Base-by-base conservation (phyloP, 345 rosid species). In the Mangifera indica region DNA sequence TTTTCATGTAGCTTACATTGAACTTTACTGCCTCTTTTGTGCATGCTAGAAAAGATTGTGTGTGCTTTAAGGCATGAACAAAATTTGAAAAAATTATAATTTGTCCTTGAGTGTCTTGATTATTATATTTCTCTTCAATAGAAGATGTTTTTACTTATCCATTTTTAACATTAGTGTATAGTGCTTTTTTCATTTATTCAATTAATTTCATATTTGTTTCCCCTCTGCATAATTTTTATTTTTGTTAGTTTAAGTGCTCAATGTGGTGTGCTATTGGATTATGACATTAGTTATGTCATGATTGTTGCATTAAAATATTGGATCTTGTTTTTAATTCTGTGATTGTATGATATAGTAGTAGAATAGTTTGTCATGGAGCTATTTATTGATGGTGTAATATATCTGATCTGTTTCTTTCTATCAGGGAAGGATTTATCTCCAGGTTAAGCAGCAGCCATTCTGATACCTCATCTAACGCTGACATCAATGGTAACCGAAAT, bases 351-450 rank as follows among this genome's bases (percentile, higher is more conserved):
- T 21, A 34, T 64, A 70, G 46, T 6, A 10, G 45, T 14, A 10
- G 11, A 69, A 42, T 15, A 34, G 24, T 29, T 51, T 66, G 58
- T 13, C 17, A 5, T 37, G 42, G 9, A 37, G 42, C 42, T 67
- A 10, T 22, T 49, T 46, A 66, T 57, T 51, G 55, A 42, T 59
- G 37, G 44, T 72, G 44, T 72, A 61, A 76, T 51, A 24, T 62
- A n/a, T 54, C 37, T 34, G 29, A 64, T 71, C 69, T 32, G 34
- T 71, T 62, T 73, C 48, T 18, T 76, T 34, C 25, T 74, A 64
- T 53, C 84, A 94, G 98, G 94, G 97, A 87, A 74, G 97, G 86
- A 70, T 86, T 92, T 82, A 76, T 90, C 81, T 89, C 92, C 77
- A 90, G 87, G 85, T 77, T 83, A 32, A 82, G 90, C 88, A 84